These are phyloP conservation scores for Terfezia claveryi DNA, from an alignment of 495 filamentous ascomycete genomes.

Conservation along the genomic window DNA sequence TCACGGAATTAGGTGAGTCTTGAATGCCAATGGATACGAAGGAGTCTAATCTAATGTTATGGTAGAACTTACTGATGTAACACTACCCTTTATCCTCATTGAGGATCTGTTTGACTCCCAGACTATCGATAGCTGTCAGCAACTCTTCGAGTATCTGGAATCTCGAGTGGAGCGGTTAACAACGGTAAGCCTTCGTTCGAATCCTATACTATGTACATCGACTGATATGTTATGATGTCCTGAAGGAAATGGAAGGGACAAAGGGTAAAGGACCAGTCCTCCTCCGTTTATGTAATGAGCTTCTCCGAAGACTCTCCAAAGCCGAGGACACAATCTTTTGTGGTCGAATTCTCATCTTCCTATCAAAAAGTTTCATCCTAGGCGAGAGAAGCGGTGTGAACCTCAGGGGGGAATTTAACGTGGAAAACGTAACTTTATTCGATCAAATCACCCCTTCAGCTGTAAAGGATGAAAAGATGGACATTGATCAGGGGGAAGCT, in stretches of 20 bases:
- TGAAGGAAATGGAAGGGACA: constrained; percentile 12
- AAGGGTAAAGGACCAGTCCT: constrained; percentile 64
- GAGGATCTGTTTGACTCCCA: constrained; percentile 93
- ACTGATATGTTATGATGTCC: not conserved
- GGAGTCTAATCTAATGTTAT: too few species aligned
- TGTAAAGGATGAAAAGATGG: constrained; percentile 38
- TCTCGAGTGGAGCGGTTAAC: constrained; percentile 73
- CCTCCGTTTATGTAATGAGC: constrained; percentile 79
- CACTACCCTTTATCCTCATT: constrained; percentile 66
- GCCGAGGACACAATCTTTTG: constrained; percentile 95
- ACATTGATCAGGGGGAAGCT: constrained; percentile 25
- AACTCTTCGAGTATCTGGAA: constrained; percentile 81
- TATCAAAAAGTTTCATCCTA: constrained; percentile 90
- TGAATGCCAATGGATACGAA: not conserved
- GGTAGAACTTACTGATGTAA: constrained; percentile 46
- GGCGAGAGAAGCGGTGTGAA: constrained; percentile 96
- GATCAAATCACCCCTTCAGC: constrained; percentile 32
- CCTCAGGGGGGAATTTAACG: constrained; percentile 83
- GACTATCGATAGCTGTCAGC: constrained; percentile 72
- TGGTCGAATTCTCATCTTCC: constrained; percentile 87
- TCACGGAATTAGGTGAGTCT: constrained; percentile 49
- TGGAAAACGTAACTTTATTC: constrained; percentile 79
- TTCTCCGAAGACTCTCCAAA: constrained; percentile 70
- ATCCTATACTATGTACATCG: not conserved
- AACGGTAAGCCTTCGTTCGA: constrained; percentile 23